Conservation (phyloP, 108 stramenopile genomes). For the Pseudonitzschia multiseries region DNA sequence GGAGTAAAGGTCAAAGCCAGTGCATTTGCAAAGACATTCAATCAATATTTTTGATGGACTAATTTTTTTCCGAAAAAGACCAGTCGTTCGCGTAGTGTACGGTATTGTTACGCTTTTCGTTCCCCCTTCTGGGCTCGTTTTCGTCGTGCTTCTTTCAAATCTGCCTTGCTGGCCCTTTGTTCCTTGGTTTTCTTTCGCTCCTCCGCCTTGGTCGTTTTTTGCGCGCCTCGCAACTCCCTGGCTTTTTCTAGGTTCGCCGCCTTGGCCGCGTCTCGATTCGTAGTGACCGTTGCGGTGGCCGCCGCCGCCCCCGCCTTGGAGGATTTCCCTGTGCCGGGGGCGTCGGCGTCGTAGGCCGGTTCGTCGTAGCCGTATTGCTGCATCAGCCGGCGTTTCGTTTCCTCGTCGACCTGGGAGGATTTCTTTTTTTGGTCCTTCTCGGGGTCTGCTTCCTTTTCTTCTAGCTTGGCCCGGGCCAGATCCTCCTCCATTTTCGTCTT, state of each 20-base stretch:
- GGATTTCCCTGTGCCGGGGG: conserved; percentile 6
- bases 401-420: conserved; percentile 49
- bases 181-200: conserved; percentile 75
- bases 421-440: conserved; percentile 20
- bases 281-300: conserved; percentile 7
- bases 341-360: conserved; percentile 42
- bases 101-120: conserved; percentile 40
- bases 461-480: conserved; percentile 50
- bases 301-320: neutral
- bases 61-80: no score
- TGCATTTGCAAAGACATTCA: no score
- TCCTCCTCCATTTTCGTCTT: conserved; percentile 52
- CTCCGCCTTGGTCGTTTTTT: conserved; percentile 65
- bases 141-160: conserved; percentile 59
- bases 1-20: no score
- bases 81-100: no score
- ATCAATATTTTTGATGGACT: no score
- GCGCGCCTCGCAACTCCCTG: conserved; percentile 38
- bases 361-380: conserved; percentile 78
- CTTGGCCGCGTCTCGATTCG: conserved; percentile 58
- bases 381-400: conserved; percentile 66
- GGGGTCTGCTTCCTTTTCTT: conserved; percentile 27
- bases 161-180: conserved; percentile 51
- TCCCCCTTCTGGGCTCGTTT: conserved; percentile 55
- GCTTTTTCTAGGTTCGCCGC: conserved; percentile 32